Base-by-base conservation (phyloP, 345 rosid species). In the Eucalyptus regnans region DNA sequence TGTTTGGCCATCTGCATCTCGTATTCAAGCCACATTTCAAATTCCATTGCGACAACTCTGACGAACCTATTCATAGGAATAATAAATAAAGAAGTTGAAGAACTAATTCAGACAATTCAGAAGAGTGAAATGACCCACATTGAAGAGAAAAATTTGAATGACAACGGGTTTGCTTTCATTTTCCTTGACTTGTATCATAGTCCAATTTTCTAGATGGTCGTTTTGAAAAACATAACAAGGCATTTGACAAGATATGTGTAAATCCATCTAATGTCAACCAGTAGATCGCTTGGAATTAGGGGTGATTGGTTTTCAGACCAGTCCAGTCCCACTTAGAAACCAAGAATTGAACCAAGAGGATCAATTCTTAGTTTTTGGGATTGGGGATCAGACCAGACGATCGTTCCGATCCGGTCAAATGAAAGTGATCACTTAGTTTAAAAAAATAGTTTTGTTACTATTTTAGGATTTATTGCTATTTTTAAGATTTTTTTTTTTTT, bases 311-410 rank as follows among this genome's bases (percentile, higher is more conserved):
- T 52, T 0, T 1, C 1, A 52, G 0, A 52, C 1, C 5, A 52
- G 25, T 52, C 23, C 0, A 52, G 2, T 52, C 58, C 0, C 10
- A 52, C 58, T 9, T 52, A 52, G 2, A 10, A 52, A 52, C 2
- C 2, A 0, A 18, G 8, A 52, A 52, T 52, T 4, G 0, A 8
- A 1, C 5, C 20, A 0, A 52, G 2, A 52, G 10, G 25, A 20
- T 52, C 1, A 4, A 8, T 20, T 52, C 25, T 10, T 20, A 52
- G 58, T 52, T 52, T 52, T 52, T 52, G 58, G 25, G 25, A 20
- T 10, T 2, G 58, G 2, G 58, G 58, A 52, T 0, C 1, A 0
- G 25, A 52, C 58, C 25, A 52, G 8, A 52, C 0, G 0, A 10
- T 52, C 25, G 0, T 0, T 52, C 1, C 17, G 4, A 52, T 52